These are phyloP conservation scores for Nitzschia putrida DNA, from an alignment of 108 stramenopile species.

Conservation along the genomic window DNA sequence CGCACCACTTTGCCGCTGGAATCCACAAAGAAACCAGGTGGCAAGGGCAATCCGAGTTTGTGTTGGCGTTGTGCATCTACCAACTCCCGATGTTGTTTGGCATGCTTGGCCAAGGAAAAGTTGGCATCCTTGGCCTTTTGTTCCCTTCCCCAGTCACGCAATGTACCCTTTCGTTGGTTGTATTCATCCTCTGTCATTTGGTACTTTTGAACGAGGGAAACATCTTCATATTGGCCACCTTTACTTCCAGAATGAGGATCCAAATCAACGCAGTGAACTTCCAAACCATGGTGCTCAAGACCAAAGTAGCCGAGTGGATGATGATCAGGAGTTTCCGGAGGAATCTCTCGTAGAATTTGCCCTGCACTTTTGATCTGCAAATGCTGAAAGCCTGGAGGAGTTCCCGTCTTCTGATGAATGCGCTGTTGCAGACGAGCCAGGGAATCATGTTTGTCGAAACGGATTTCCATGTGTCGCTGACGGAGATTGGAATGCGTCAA, in stretches of 20 bases:
- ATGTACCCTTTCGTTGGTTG: slow-evolving; percentile 86
- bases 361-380: slow-evolving; percentile 66
- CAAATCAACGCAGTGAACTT: slow-evolving; percentile 87
- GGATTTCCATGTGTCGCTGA: slow-evolving; percentile 92
- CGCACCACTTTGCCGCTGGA: slow-evolving; percentile 55
- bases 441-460: slow-evolving; percentile 89
- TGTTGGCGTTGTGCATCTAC: slow-evolving; percentile 62
- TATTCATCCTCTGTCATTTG: slow-evolving; percentile 93
- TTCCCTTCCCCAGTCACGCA: slow-evolving; percentile 87
- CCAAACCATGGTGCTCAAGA: slow-evolving; percentile 70
- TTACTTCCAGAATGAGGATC: slow-evolving; percentile 86
- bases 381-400: slow-evolving; percentile 83
- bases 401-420: slow-evolving; percentile 94
- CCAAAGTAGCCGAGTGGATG: slow-evolving; percentile 85
- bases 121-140: slow-evolving; percentile 83
- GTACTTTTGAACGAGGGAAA: slow-evolving; percentile 88
- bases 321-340: slow-evolving; percentile 49
- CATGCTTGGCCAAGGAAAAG: slow-evolving; percentile 81
- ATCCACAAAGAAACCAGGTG: slow-evolving; percentile 66
- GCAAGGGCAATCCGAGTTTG: slow-evolving; percentile 59
- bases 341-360: slow-evolving; percentile 60
- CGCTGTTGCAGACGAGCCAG: slow-evolving; percentile 64
- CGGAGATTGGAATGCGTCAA: slow-evolving; percentile 93
- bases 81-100: slow-evolving; percentile 71
- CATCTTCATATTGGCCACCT: slow-evolving; percentile 90